A percentile compares a stretch with the other conserved stretches of the same genome.
Evolutionary conservation across 345 rosid species (phyloP).

Genomic region (Trapa incisa): DNA sequence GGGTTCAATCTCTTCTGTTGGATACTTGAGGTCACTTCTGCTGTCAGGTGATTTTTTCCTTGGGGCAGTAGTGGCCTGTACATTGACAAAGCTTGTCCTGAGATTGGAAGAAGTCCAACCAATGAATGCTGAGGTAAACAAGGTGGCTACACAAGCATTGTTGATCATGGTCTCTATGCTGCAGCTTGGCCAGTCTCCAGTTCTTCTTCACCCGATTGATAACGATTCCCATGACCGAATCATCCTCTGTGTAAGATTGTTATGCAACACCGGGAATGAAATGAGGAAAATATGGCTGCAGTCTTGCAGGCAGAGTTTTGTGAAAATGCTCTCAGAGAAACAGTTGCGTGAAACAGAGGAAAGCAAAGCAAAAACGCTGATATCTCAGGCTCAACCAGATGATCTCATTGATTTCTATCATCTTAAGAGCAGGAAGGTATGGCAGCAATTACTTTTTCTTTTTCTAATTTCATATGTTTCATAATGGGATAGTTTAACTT

Average conservation of each 20-base stretch:
- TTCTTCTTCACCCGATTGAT: slow-evolving; percentile 85
- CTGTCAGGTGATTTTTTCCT: slow-evolving; percentile 95
- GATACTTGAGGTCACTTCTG: slow-evolving; percentile 78
- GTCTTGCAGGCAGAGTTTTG: slow-evolving; percentile 85
- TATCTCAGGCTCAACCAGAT: slow-evolving; percentile 90
- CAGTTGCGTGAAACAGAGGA: slow-evolving; percentile 76
- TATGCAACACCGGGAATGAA: slow-evolving; percentile 72
- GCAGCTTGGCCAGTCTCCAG: slow-evolving; percentile 85
- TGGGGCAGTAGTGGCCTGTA: slow-evolving; percentile 90
- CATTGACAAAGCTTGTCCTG: slow-evolving; percentile 76
- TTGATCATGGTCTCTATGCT: slow-evolving; percentile 85
- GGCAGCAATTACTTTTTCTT: slow-evolving; percentile 6
- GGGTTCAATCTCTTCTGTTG: slow-evolving; percentile 50
- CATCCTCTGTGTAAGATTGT: slow-evolving; percentile 60
- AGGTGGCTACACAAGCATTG: slow-evolving; percentile 47
- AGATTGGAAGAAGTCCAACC: slow-evolving; percentile 93
- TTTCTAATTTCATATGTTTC: background rate
- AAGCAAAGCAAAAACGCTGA: slow-evolving; percentile 81
- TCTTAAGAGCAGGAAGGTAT: slow-evolving; percentile 91
- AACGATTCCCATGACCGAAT: slow-evolving; percentile 83
- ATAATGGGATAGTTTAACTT: too few species aligned
- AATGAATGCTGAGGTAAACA: slow-evolving; percentile 63
- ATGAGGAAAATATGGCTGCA: slow-evolving; percentile 78
- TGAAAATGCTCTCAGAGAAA: slow-evolving; percentile 89
- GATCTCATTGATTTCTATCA: slow-evolving; percentile 96